Evolutionary conservation across 116 monocot species (phyloP).

Genomic region (Thalassia testudinum): DNA sequence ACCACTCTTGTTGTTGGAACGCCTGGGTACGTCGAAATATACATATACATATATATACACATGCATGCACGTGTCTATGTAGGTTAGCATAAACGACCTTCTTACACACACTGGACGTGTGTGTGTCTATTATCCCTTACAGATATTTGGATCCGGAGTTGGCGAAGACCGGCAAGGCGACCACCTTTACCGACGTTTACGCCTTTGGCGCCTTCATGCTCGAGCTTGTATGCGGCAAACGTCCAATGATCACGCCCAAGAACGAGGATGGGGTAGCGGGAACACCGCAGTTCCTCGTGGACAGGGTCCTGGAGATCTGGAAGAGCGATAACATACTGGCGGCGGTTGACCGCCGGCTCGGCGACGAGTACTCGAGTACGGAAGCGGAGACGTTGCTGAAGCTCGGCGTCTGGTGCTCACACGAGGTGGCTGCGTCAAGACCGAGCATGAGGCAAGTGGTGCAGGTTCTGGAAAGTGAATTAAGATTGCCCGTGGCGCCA

Average conservation of each 20-base stretch:
- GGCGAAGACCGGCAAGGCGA: slow-evolving; percentile 9
- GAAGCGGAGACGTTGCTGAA: slow-evolving; percentile 10
- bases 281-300: slow-evolving; percentile 9
- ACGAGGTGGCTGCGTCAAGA: slow-evolving; percentile 1
- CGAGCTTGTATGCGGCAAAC: slow-evolving; percentile 28
- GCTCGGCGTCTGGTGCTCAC: slow-evolving; percentile 13
- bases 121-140: no score
- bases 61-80: no score
- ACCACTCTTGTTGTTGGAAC: slow-evolving; percentile 10
- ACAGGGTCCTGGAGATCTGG: slow-evolving; percentile 16
- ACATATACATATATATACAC: no score
- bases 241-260: slow-evolving; percentile 11
- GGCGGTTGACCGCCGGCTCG: slow-evolving; percentile 3
- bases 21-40: slow-evolving; percentile 8
- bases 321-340: not conserved
- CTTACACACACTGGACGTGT: no score
- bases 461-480: slow-evolving; percentile 10
- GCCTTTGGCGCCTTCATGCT: slow-evolving; percentile 27
- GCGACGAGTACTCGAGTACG: not conserved
- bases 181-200: slow-evolving; percentile 5
- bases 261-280: not conserved
- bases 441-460: slow-evolving; percentile 15
- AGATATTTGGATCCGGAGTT: no score
- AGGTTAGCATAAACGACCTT: no score
- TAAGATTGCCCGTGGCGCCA: not conserved